phyloP scores from a whole-genome alignment of 441 rosid species.

The Gossypium davidsonii region DNA sequence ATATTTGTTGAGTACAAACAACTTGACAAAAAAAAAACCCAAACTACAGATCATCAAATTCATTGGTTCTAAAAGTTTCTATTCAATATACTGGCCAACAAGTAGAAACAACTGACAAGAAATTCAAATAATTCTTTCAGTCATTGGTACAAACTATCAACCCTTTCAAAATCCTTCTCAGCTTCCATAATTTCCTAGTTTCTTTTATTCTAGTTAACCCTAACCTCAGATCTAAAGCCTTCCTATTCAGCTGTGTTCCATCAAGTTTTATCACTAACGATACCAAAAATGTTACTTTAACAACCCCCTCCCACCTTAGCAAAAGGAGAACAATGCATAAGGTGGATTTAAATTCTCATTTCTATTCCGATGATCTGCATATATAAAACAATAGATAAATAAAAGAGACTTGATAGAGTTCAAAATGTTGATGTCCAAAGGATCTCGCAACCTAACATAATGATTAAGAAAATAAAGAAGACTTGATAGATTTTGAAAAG shows the following conservation, averaged over 20 bases:
- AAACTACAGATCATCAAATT: too few species aligned
- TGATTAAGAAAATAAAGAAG: neutral
- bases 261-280: neutral
- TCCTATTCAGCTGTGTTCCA: neutral
- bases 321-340: neutral
- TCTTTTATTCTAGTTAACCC: neutral
- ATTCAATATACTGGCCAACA: neutral
- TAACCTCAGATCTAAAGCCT: neutral
- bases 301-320: too few species aligned
- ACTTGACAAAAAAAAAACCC: too few species aligned
- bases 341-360: neutral
- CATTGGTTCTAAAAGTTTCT: neutral
- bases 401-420: neutral
- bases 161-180: neutral
- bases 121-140: neutral
- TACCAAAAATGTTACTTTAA: neutral
- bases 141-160: neutral
- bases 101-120: neutral
- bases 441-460: neutral
- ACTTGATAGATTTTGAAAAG: neutral
- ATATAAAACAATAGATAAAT: neutral
- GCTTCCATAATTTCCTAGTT: neutral
- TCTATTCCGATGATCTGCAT: neutral
- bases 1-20: neutral
- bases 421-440: neutral